phyloP scores from a whole-genome alignment of 139 green algal genomes.

The Eudorina sp. region DNA sequence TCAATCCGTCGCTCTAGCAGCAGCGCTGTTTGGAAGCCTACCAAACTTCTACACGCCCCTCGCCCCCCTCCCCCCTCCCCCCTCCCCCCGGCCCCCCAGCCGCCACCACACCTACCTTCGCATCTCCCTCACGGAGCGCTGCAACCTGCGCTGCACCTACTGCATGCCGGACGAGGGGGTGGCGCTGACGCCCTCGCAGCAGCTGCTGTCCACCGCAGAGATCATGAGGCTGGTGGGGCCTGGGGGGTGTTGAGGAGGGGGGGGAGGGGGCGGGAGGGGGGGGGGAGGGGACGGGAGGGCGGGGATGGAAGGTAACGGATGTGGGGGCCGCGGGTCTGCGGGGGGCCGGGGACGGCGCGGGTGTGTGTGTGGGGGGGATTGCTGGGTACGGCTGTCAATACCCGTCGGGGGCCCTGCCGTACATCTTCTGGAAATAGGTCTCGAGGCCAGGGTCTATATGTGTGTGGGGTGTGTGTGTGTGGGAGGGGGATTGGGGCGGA shows the following conservation, averaged over 20 bases:
- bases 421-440: too few relatives aligned
- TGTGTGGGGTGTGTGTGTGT: too few relatives aligned
- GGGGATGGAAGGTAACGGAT: too few relatives aligned
- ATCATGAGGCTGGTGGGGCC: constrained; percentile 81
- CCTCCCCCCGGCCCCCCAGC: constrained; percentile 56
- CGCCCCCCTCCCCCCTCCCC: too few relatives aligned
- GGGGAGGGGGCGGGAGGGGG: neutral
- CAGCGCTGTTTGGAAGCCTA: too few relatives aligned
- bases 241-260: neutral
- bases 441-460: too few relatives aligned
- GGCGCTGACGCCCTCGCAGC: constrained; percentile 80
- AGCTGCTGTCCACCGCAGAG: constrained; percentile 86
- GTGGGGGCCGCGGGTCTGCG: too few relatives aligned
- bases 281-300: neutral
- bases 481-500: too few relatives aligned
- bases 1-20: too few relatives aligned
- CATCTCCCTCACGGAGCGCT: constrained; percentile 98
- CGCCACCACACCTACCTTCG: constrained; percentile 96
- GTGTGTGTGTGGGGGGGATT: neutral
- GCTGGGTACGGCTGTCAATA: neutral
- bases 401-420: too few relatives aligned
- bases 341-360: neutral
- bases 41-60: too few relatives aligned
- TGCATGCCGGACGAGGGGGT: constrained; percentile 99
- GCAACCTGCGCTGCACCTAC: constrained; percentile 98